Evolutionary conservation across 2,329 filamentous ascomycete species (phyloP), one percentile per base, ranked within the genome.

Genomic region (Sporothrix dimorphospora): DNA sequence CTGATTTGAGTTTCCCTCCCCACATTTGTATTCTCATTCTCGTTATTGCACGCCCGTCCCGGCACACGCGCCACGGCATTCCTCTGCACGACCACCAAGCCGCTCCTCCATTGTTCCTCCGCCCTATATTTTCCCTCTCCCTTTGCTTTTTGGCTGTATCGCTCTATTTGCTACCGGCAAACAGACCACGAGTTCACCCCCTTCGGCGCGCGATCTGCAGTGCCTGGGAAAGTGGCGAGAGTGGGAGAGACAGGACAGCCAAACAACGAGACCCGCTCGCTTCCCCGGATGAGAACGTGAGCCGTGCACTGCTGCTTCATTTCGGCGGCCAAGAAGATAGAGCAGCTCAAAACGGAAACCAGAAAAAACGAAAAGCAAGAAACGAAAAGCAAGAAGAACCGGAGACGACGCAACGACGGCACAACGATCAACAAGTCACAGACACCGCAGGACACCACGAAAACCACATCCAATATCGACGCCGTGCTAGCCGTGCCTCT

Each of bases 261-360:
- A 57, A 57, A 57, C 27, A 57, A 59, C 12, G 16, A 55, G 66
- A 69, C 47, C 24, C 47, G 66, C 47, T 57, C 49, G 27, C 66
- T 69, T 69, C 49, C 66, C 66, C 66, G 49, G 66, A 69, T 24
- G 47, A 38, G 30, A 59, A 59, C 27, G 27, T 30, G 38, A 47
- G 68, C 51, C 38, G 45, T 55, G 45, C 59, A 34, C 27, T n/a
- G 34, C 38, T 38, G 42, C 71, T 63, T 42, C 47, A 70, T 75
- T 67, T 70, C 75, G 8, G 16, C 75, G 8, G 16, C 55, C 55
- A 30, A 9, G 30, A 4, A 59, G 11, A 24, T 12, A 27, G 14
- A 34, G 30, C 55, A 59, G 19, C 27, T 38, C 55, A 16, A 59
- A 19, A 59, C 55, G 55, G 55, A 14, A 59, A 59, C 7, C 27